Conservation (phyloP, 495 filamentous ascomycete species). For the Venustampulla echinocandica region DNA sequence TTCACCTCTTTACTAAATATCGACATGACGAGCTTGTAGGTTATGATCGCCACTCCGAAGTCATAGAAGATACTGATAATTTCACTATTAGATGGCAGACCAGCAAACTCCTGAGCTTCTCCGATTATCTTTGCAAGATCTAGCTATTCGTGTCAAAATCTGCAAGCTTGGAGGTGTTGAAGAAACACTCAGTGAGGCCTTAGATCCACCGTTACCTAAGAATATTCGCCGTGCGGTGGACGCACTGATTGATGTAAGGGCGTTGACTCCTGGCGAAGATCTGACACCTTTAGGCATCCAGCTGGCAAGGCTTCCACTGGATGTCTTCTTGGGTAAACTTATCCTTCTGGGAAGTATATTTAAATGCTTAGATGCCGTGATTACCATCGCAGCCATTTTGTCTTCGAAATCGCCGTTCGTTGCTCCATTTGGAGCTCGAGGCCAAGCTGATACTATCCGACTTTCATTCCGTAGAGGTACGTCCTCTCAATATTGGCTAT, state of each 20-base stretch:
- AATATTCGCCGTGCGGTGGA: slow-evolving; percentile 91
- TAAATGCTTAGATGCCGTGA: slow-evolving; percentile 77
- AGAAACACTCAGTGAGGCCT: slow-evolving; percentile 74
- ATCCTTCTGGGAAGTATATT: slow-evolving; percentile 77
- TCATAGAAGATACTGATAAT: slow-evolving; percentile 21
- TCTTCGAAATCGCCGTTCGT: slow-evolving; percentile 93
- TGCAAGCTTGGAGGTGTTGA: slow-evolving; percentile 91
- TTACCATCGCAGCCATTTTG: slow-evolving; percentile 86
- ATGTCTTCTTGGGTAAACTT: slow-evolving; percentile 90
- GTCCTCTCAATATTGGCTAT: background rate
- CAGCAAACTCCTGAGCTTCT: slow-evolving; percentile 96
- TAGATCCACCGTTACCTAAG: slow-evolving; percentile 82
- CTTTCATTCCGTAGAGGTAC: slow-evolving; percentile 61
- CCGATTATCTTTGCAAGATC: slow-evolving; percentile 83
- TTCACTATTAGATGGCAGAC: slow-evolving; percentile 52
- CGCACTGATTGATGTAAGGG: slow-evolving; percentile 85
- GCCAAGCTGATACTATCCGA: slow-evolving; percentile 68
- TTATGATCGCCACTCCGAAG: background rate
- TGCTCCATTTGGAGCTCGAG: slow-evolving; percentile 70
- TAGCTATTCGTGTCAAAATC: slow-evolving; percentile 93
- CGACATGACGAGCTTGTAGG: slow-evolving; percentile 55
- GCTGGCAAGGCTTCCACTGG: slow-evolving; percentile 78
- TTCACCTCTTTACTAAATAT: slow-evolving; percentile 86
- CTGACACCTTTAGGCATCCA: slow-evolving; percentile 81
- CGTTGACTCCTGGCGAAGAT: slow-evolving; percentile 69